phyloP scores from a whole-genome alignment of 495 filamentous ascomycete species.

The Neurospora tetraspora region DNA sequence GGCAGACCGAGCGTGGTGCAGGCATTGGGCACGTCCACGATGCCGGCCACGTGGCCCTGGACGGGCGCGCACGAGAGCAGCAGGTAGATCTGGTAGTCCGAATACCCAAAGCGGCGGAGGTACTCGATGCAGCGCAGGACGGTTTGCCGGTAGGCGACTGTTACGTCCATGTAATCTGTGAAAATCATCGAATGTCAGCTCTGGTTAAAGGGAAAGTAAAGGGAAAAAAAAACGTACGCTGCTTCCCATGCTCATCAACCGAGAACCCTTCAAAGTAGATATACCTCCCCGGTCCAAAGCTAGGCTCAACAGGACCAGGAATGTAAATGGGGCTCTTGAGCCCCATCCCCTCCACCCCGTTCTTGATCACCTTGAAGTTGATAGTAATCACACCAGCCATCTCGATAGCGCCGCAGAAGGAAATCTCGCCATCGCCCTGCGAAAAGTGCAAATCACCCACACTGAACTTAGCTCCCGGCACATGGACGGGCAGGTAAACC shows the following conservation, averaged over 20 bases:
- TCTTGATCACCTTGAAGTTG: constrained; percentile 82
- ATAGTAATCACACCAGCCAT: constrained; percentile 92
- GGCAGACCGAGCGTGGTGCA: constrained; percentile 86
- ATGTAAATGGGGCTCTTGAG: constrained; percentile 85
- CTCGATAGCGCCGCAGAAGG: constrained; percentile 93
- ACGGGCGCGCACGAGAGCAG: constrained; percentile 82
- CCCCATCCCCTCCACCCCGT: constrained; percentile 63
- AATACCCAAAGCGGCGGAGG: constrained; percentile 66
- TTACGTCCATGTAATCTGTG: constrained; percentile 76
- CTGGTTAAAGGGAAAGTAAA: too few species aligned
- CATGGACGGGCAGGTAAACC: constrained; percentile 77
- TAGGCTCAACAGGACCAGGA: constrained; percentile 84
- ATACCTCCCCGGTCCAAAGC: constrained; percentile 76
- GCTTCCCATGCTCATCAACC: constrained; percentile 84
- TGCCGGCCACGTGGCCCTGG: constrained; percentile 87
- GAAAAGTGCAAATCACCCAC: constrained; percentile 91
- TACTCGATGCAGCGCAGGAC: constrained; percentile 76
- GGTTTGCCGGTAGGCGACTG: constrained; percentile 85
- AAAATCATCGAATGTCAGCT: too few species aligned
- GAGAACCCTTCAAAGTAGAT: constrained; percentile 94
- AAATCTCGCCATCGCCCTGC: constrained; percentile 89
- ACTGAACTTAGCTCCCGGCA: constrained; percentile 81
- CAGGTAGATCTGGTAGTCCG: constrained; percentile 79
- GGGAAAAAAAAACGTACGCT: constrained; percentile 33
- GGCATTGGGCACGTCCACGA: constrained; percentile 78